phyloP scores from a whole-genome alignment of 768 basidiomycete genomes.

The Leccinum pellstonianum region DNA sequence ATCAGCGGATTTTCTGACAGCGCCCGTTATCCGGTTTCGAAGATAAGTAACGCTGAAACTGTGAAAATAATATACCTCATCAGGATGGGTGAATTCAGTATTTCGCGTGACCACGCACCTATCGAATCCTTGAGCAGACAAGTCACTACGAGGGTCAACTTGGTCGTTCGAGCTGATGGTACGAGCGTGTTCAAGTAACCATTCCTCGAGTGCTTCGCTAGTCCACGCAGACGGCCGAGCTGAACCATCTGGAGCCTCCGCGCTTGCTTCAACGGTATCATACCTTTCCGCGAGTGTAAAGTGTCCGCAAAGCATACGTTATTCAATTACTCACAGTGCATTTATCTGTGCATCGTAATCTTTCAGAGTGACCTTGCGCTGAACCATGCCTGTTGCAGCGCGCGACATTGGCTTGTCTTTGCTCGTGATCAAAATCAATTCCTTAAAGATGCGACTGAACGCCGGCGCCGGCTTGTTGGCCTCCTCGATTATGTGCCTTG shows the following conservation, averaged over 20 bases:
- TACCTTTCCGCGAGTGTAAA: conserved; percentile 25
- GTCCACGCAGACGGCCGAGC: conserved; percentile 29
- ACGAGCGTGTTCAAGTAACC: conserved; percentile 30
- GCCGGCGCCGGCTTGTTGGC: conserved; percentile 42
- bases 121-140: conserved; percentile 38
- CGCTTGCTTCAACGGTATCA: conserved; percentile 30
- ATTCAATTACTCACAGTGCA: conserved; percentile 34
- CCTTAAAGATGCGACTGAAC: conserved; percentile 48
- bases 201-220: conserved; percentile 14
- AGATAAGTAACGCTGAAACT: conserved; percentile 34
- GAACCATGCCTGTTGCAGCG: conserved; percentile 46
- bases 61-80: neutral
- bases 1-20: conserved; percentile 33
- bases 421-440: conserved; percentile 50
- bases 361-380: conserved; percentile 38
- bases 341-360: conserved; percentile 48
- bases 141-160: conserved; percentile 19
- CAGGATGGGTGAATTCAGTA: neutral
- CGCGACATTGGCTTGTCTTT: conserved; percentile 43
- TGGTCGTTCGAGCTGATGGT: conserved; percentile 6
- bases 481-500: conserved; percentile 42
- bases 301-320: neutral
- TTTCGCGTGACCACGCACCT: conserved; percentile 25
- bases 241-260: conserved; percentile 17
- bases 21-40: conserved; percentile 22